Base-by-base conservation (phyloP, 768 basidiomycete genomes). In the Plicaturopsis crispa region DNA sequence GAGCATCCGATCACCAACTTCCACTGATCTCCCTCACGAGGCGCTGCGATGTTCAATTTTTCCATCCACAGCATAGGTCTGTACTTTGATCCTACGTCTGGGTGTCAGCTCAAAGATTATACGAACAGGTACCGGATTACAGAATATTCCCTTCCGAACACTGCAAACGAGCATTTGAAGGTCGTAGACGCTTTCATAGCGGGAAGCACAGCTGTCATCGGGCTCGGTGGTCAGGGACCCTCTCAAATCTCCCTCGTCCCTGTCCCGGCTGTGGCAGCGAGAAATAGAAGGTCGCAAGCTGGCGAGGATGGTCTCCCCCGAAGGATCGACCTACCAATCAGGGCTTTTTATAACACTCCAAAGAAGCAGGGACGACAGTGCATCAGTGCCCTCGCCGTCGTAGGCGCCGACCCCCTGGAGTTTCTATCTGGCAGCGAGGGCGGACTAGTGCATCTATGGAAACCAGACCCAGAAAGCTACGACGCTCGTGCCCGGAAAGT, bases 391-490 rank as follows among this genome's bases (percentile, higher is more conserved):
- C n/a, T n/a, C n/a, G n/a, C n/a, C n/a, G n/a, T n/a, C n/a, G n/a
- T n/a, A n/a, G n/a, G n/a, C n/a, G n/a, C 49, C 41, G 49, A 51
- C 31, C 39, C 54, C 41, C 41, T 57, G 49, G 55, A 50, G 48
- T 75, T 76, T 53, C 59, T 73, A 40, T 65, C 71, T 24, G 72
- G 70, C 37, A 71, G 68, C 20, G 58, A 66, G 47, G 70, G 75
- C 54, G 66, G 67, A 49, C 50, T 49, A 32, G 52, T 71, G 28
- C 56, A 62, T 44, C 46, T 66, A 36, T 72, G 72, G 68, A 58
- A 50, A 32, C 46, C 59, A 39, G 54, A 61, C 51, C 48, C 50
- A 31, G 43, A 48, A 23, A 45, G 54, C 32, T 56, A n/a, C n/a
- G n/a, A n/a, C n/a, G n/a, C n/a, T n/a, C n/a, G n/a, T n/a, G n/a